phyloP scores from a whole-genome alignment of 2,329 filamentous ascomycete species.

The Trichophaea hybrida region DNA sequence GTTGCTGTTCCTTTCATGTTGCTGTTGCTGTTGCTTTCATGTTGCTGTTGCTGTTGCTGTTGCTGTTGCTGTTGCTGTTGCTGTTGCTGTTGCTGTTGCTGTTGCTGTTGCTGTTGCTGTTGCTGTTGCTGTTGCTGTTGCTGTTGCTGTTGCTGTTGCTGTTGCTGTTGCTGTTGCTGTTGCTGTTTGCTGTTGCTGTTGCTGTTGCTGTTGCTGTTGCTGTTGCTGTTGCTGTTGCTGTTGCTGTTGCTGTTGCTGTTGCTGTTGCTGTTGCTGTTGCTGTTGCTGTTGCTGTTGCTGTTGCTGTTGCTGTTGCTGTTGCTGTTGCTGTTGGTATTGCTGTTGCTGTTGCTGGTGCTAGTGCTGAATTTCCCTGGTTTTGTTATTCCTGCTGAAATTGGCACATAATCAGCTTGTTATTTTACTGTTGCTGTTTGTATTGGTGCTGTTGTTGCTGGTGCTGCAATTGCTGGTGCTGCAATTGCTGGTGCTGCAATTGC shows the following conservation, averaged over 20 bases:
- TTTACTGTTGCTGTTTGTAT: too few species aligned
- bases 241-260: not conserved
- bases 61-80: not conserved
- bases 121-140: not conserved
- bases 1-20: not conserved
- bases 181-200: not conserved
- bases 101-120: not conserved
- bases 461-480: too few species aligned
- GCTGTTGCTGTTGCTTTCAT: not conserved
- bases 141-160: not conserved
- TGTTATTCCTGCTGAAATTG: not conserved
- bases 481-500: too few species aligned
- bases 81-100: not conserved
- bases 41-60: not conserved
- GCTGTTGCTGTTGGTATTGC: not conserved
- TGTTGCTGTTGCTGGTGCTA: too few species aligned
- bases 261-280: not conserved
- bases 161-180: not conserved
- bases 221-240: not conserved
- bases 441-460: too few species aligned
- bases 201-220: not conserved
- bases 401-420: constrained; percentile 38
- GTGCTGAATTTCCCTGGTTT: not conserved
- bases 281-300: not conserved
- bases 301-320: not conserved